A percentile compares a stretch with the other conserved stretches of the same genome.
Conservation (phyloP, 441 rosid species). For the Daphne laureola region DNA sequence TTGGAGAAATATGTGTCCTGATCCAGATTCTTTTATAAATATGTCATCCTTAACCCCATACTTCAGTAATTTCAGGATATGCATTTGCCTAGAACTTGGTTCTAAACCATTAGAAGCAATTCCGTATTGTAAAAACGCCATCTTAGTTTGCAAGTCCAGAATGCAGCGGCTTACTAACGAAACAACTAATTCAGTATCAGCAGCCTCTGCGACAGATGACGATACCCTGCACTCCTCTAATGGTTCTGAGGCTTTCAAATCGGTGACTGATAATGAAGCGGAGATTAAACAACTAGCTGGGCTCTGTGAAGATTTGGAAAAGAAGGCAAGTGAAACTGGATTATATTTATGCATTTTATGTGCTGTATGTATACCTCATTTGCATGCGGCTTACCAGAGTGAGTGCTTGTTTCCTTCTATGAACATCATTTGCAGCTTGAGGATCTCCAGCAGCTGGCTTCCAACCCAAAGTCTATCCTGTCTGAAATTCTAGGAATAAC, state of each 20-base stretch:
- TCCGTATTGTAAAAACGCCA: conserved; percentile 71
- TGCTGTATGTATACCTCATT: background rate
- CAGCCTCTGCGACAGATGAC: conserved; percentile 39
- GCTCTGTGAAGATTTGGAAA: conserved; percentile 72
- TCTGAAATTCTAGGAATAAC: conserved; percentile 66
- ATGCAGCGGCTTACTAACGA: conserved; percentile 53
- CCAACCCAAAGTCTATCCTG: conserved; percentile 61
- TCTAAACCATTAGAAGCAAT: conserved; percentile 71
- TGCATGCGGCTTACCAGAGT: conserved; percentile 3
- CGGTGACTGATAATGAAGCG: conserved; percentile 53
- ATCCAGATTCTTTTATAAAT: background rate
- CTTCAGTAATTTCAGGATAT: conserved; percentile 76
- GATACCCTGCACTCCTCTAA: conserved; percentile 50
- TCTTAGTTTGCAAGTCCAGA: conserved; percentile 63
- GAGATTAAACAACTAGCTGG: conserved; percentile 61
- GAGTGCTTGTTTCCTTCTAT: conserved; percentile 13
- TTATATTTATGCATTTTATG: background rate
- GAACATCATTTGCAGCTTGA: conserved; percentile 56
- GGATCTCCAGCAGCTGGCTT: conserved; percentile 64
- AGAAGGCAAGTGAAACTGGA: conserved; percentile 48
- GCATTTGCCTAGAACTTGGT: conserved; percentile 79
- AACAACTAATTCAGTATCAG: conserved; percentile 40
- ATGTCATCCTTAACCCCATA: conserved; percentile 33
- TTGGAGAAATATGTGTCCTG: conserved; percentile 1
- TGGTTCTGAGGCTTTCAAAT: conserved; percentile 29